Percentiles rank a stretch among this genome's conserved stretches.
Conservation (phyloP, 768 basidiomycete genomes). For the Amanita jacksonii region DNA sequence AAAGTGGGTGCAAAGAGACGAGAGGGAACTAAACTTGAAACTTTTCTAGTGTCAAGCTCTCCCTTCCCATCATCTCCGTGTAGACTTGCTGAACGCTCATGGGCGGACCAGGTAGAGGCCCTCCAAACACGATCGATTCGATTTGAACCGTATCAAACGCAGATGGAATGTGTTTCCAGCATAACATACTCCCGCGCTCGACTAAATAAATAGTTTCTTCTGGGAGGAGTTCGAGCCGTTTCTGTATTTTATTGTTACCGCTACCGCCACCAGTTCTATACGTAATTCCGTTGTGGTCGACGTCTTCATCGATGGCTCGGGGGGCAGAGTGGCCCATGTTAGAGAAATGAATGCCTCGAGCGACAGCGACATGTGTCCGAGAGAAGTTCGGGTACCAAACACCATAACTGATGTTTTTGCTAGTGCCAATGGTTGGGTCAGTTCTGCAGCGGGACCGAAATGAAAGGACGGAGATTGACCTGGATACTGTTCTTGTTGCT, state of each 20-base stretch:
- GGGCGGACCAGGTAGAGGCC: slow-evolving; percentile 43
- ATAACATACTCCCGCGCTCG: slow-evolving; percentile 82
- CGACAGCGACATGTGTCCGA: slow-evolving; percentile 57
- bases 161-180: slow-evolving; percentile 42
- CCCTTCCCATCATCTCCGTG: slow-evolving; percentile 72
- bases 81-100: slow-evolving; percentile 93
- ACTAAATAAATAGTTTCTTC: slow-evolving; percentile 94
- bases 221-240: slow-evolving; percentile 77
- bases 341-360: slow-evolving; percentile 77
- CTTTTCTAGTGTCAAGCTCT: slow-evolving; percentile 70
- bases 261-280: no score
- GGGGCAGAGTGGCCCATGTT: slow-evolving; percentile 75
- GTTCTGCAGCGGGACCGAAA: no score
- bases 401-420: slow-evolving; percentile 73
- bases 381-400: slow-evolving; percentile 65
- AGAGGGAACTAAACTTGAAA: slow-evolving; percentile 58
- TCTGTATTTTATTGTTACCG: slow-evolving; percentile 32
- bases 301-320: slow-evolving; percentile 26
- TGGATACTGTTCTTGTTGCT: slow-evolving; percentile 64
- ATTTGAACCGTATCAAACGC: slow-evolving; percentile 16
- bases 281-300: slow-evolving; percentile 12
- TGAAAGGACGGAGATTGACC: slow-evolving; percentile 48
- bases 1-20: background rate
- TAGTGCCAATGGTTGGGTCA: no score
- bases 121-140: slow-evolving; percentile 21